These are phyloP conservation scores for Camelina hispida DNA, from an alignment of 345 rosid genomes.

Conservation along the genomic window DNA sequence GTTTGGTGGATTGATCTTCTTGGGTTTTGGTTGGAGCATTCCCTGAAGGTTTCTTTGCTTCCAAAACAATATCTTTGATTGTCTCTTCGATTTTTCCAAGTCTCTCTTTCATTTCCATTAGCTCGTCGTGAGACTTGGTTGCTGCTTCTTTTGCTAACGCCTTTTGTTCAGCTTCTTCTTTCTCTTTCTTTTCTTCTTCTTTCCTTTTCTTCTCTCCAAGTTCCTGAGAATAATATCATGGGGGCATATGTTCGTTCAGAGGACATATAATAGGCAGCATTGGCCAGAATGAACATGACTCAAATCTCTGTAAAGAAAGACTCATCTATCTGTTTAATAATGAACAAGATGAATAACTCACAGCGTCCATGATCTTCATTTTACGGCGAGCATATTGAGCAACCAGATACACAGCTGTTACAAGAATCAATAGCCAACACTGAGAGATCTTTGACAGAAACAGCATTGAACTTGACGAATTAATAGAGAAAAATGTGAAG, in stretches of 20 bases:
- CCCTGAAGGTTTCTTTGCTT: slow-evolving; percentile 57
- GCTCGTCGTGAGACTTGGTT: slow-evolving; percentile 46
- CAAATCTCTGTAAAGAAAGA: too few species aligned
- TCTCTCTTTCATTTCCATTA: slow-evolving; percentile 70
- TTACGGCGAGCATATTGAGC: slow-evolving; percentile 85
- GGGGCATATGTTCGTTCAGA: neutral
- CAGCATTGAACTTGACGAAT: slow-evolving; percentile 31
- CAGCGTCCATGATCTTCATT: slow-evolving; percentile 88
- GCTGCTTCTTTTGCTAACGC: slow-evolving; percentile 52
- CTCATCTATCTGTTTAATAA: too few species aligned
- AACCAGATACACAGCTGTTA: slow-evolving; percentile 82
- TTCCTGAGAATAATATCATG: slow-evolving; percentile 50
- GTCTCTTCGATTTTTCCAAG: slow-evolving; percentile 73
- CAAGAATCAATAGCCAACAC: slow-evolving; percentile 31
- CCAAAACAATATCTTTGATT: slow-evolving; percentile 64
- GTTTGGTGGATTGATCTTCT: slow-evolving; percentile 44
- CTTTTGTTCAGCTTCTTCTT: slow-evolving; percentile 54
- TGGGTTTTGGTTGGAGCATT: slow-evolving; percentile 43
- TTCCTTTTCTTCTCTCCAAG: slow-evolving; percentile 60
- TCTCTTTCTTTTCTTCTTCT: slow-evolving; percentile 62
- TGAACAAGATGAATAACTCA: slow-evolving; percentile 37
- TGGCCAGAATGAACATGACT: neutral
- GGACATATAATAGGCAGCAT: neutral
- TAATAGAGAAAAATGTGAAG: neutral
- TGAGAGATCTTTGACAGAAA: slow-evolving; percentile 18